Evolutionary conservation across 2,329 filamentous ascomycete species (phyloP).

Genomic region (Eutypa lata): DNA sequence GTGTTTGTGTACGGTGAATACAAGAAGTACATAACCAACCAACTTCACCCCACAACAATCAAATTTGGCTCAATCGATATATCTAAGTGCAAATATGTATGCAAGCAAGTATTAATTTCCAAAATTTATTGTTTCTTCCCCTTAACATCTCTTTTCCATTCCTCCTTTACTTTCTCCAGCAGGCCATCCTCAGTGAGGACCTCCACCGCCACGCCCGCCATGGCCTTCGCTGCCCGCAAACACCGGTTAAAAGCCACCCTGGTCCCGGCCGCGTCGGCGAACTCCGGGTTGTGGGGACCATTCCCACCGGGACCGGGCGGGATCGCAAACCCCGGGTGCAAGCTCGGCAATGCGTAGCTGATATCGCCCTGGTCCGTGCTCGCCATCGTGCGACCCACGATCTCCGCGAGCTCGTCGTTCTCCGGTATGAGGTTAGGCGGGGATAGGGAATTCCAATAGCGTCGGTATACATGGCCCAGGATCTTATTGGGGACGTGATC

Average conservation of each 20-base stretch:
- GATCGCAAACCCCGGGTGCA: slow-evolving; percentile 52
- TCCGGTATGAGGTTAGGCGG: slow-evolving; percentile 31
- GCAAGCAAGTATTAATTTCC: too few relatives aligned
- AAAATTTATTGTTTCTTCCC: not conserved
- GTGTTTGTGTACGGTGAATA: too few relatives aligned
- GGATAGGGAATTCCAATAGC: slow-evolving; percentile 40
- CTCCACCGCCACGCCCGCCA: slow-evolving; percentile 47
- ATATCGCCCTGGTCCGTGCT: slow-evolving; percentile 60
- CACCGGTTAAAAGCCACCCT: slow-evolving; percentile 43
- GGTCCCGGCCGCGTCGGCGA: slow-evolving; percentile 48
- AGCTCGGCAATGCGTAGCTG: slow-evolving; percentile 54
- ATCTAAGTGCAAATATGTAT: too few relatives aligned
- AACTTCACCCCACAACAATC: too few relatives aligned
- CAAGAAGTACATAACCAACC: too few relatives aligned
- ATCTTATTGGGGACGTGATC: slow-evolving; percentile 54
- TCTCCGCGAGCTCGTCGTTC: slow-evolving; percentile 38
- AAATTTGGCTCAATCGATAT: too few relatives aligned
- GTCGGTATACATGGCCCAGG: slow-evolving; percentile 42
- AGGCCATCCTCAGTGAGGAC: slow-evolving; percentile 40
- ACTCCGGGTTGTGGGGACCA: slow-evolving; percentile 52
- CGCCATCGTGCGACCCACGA: slow-evolving; percentile 43
- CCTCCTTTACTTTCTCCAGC: slow-evolving; percentile 38
- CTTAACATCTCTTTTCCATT: slow-evolving; percentile 32
- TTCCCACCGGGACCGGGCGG: slow-evolving; percentile 39
- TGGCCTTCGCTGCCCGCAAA: slow-evolving; percentile 43